phyloP scores from a whole-genome alignment of 1,139 yeast species.

The Saccharomyces pastorianus region DNA sequence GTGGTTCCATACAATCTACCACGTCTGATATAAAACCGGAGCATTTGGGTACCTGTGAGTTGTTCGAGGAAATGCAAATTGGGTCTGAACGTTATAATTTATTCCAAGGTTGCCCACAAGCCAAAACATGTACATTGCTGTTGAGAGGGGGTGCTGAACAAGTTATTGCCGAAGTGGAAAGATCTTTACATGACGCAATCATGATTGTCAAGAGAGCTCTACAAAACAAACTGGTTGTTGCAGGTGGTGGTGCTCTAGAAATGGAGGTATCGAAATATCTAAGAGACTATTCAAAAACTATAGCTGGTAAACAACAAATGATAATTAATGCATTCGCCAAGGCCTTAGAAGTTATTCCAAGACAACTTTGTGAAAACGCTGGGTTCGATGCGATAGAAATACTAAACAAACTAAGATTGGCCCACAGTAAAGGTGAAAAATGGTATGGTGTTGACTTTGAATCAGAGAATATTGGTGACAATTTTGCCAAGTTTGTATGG shows the following conservation, averaged over 20 bases:
- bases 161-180: constrained; percentile 95
- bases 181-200: constrained; percentile 95
- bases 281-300: constrained; percentile 77
- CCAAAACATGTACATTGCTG: constrained; percentile 87
- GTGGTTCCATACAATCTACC: constrained; percentile 85
- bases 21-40: constrained; percentile 63
- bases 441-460: constrained; percentile 93
- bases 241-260: constrained; percentile 99
- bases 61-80: constrained; percentile 86
- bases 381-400: constrained; percentile 95
- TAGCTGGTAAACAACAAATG: constrained; percentile 93
- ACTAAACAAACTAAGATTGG: constrained; percentile 81
- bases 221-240: constrained; percentile 78
- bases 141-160: constrained; percentile 98
- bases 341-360: constrained; percentile 91
- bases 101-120: constrained; percentile 85
- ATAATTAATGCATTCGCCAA: constrained; percentile 87
- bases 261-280: constrained; percentile 90
- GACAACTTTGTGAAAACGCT: constrained; percentile 95
- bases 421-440: constrained; percentile 85
- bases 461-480: constrained; percentile 74
- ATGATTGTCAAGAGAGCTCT: constrained; percentile 97
- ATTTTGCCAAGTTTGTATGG: constrained; percentile 86
- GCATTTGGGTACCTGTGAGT: constrained; percentile 79
- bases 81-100: constrained; percentile 93